Evolutionary conservation across 176 grass and related monocot species (phyloP).

Genomic region (Aegilops sharonensis): DNA sequence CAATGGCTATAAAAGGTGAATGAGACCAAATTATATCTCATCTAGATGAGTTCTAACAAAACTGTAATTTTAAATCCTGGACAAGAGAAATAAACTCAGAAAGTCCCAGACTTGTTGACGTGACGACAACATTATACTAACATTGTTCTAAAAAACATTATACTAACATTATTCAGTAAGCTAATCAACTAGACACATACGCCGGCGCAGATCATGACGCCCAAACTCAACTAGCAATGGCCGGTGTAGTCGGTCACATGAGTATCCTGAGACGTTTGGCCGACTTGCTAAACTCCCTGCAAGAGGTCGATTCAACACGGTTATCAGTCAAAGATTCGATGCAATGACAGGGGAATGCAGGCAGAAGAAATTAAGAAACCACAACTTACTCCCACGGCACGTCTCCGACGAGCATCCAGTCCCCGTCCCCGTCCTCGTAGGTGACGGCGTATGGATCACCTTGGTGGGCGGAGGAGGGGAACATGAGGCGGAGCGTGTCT

Average conservation of each 20-base stretch:
- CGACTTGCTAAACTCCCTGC: conserved; percentile 30
- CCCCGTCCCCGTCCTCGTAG: conserved; percentile 73
- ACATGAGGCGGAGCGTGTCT: conserved; percentile 55
- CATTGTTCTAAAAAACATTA: neutral
- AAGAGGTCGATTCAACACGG: neutral
- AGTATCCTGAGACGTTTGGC: conserved; percentile 68
- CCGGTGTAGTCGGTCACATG: neutral
- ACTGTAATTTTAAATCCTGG: too few species aligned
- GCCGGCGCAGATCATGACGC: neutral
- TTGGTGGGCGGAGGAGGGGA: neutral
- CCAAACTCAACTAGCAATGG: neutral
- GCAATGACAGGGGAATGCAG: too few species aligned
- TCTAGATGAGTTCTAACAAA: neutral
- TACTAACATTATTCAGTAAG: neutral
- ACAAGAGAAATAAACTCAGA: too few species aligned
- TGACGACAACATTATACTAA: too few species aligned
- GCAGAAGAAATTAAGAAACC: neutral
- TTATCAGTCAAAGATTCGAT: neutral
- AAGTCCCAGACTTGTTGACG: too few species aligned
- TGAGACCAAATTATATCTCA: too few species aligned
- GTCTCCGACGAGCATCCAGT: conserved; percentile 78
- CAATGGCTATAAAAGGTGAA: too few species aligned
- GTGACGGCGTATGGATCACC: conserved; percentile 32
- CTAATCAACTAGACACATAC: neutral
- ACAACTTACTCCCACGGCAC: conserved; percentile 75